Conservation (phyloP, 352 stramenopile genomes). For the Globisporangium cystogenes region DNA sequence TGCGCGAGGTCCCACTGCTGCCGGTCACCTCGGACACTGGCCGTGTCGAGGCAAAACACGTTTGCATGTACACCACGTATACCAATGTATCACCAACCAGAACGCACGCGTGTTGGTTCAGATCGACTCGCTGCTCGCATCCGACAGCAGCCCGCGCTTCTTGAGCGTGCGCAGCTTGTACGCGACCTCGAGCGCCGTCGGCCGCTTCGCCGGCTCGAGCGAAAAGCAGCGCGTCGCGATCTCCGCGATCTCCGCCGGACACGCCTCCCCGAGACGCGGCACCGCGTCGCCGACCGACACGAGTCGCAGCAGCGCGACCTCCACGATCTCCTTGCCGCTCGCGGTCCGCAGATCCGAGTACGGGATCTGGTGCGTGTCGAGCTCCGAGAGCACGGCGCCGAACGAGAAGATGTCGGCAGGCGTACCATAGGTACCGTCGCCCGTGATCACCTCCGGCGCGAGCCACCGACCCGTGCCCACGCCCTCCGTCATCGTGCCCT, state of each 20-base stretch:
- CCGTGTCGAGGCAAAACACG: no score
- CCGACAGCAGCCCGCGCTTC: conserved; percentile 3
- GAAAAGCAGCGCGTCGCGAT: conserved; percentile 28
- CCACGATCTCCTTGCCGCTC: conserved; percentile 18
- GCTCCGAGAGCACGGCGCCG: conserved; percentile 74
- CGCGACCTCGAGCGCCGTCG: conserved; percentile 18
- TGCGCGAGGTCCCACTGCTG: no score
- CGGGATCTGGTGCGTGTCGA: conserved; percentile 46
- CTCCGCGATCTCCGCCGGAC: conserved; percentile 15
- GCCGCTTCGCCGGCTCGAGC: conserved; percentile 17
- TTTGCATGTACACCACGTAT: no score
- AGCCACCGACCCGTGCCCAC: background rate
- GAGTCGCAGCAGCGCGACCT: conserved; percentile 28
- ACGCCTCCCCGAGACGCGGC: conserved; percentile 18
- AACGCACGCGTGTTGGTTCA: no score
- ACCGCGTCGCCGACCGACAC: conserved; percentile 25
- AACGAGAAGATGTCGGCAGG: conserved; percentile 42
- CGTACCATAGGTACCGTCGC: conserved; percentile 18
- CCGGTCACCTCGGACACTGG: no score
- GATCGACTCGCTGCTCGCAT: no score
- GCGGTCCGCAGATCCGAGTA: conserved; percentile 18
- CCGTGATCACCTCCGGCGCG: conserved; percentile 14
- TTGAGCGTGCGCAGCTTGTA: conserved; percentile 27
- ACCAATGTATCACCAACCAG: no score
- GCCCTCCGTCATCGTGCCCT: background rate